These are phyloP conservation scores for Zygosaccharomyces siamensis DNA, from an alignment of 805 yeast species.

Conservation along the genomic window DNA sequence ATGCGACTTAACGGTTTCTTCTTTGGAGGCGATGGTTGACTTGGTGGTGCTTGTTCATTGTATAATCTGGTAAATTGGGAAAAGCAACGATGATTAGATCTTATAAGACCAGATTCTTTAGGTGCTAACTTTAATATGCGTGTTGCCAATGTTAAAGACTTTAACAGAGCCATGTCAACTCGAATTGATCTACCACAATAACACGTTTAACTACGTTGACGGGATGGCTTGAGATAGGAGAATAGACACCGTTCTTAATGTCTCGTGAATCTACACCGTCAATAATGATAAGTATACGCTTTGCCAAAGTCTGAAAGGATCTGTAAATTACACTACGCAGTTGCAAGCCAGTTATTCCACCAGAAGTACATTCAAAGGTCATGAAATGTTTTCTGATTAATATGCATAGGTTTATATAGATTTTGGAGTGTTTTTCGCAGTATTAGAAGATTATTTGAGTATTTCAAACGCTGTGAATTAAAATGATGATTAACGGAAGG, in stretches of 20 bases:
- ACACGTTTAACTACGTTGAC: too few species aligned
- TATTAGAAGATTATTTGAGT: too few species aligned
- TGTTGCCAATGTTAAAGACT: background rate
- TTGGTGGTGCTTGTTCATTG: constrained; percentile 1
- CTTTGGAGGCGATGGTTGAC: constrained; percentile 4
- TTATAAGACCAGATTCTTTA: background rate
- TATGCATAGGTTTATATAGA: too few species aligned
- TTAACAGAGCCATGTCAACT: background rate
- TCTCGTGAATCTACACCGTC: background rate
- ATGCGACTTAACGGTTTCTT: constrained; percentile 71
- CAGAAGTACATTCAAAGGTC: too few species aligned
- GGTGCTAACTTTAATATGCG: background rate
- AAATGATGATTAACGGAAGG: too few species aligned
- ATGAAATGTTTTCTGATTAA: too few species aligned
- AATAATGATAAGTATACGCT: background rate
- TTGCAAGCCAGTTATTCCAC: too few species aligned
- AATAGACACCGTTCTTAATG: background rate
- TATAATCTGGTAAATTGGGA: background rate
- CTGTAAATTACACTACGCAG: background rate
- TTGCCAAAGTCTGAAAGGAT: background rate
- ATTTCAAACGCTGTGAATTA: too few species aligned
- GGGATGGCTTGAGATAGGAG: background rate
- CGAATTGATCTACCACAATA: background rate
- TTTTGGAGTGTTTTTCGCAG: too few species aligned
- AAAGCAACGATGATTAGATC: constrained; percentile 2